Base-by-base conservation (phyloP, 495 filamentous ascomycete species). In the Corynascus novoguineensis region DNA sequence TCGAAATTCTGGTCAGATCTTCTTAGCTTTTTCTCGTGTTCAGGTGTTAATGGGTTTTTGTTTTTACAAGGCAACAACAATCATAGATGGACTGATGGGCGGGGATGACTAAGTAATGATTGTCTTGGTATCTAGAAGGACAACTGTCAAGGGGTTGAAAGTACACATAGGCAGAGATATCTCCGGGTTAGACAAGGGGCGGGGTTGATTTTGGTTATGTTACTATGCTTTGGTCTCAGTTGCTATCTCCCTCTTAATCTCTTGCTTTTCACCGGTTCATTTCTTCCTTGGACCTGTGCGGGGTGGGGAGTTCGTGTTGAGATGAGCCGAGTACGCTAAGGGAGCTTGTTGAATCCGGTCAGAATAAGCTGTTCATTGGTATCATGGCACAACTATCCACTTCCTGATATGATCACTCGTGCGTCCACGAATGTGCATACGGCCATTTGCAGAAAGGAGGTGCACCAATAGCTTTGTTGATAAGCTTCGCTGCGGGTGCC, bases 131-230 rank as follows among this genome's bases (percentile, higher is more conserved):
- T 17, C n/a, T 17, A 41, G 37, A 41, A n/a, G 15, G 14, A 7
- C 7, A 17, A 41, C 15, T 5, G 14, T 17, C 15, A 5, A 5
- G 17, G 31, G 15, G 17, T 12, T 14, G 47, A 5, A 31, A 31
- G 29, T 10, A n/a, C 5, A 38, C 35, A n/a, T n/a, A 41, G 21
- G 37, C n/a, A 32, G 5, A 35, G 29, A 35, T 15, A 37, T n/a
- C 6, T 21, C 6, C 31, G 47, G 47, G 25, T 35, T 50, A 50
- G 47, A 50, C 47, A 50, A 49, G 12, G 25, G 44, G 25, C 25
- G 9, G 24, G 44, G 24, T 22, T 27, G 21, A n/a, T 47, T 47
- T 47, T 47, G 17, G 12, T 46, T 46, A 1, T 46, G 21, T 29
- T 24, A 27, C 42, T 3, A 11, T 41, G 25, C 0, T n/a, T 17